Evolutionary conservation across 768 basidiomycete species (phyloP).

Genomic region (Lyophyllum semitale): DNA sequence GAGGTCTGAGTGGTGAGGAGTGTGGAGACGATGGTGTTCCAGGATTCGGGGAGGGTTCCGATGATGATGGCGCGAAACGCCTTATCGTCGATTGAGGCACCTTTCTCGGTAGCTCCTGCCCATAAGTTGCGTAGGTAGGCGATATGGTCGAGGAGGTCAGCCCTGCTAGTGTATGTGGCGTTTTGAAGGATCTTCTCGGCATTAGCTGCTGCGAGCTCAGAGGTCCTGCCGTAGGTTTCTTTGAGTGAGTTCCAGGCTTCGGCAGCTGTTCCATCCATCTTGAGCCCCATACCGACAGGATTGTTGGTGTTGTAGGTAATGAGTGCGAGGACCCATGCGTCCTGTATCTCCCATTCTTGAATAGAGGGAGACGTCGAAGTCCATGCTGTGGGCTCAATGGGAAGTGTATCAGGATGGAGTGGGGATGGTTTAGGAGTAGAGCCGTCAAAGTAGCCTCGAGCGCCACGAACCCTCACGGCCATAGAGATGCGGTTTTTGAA

Average conservation of each 20-base stretch:
- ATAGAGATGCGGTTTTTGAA: constrained; percentile 16
- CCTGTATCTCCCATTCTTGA: constrained; percentile 20
- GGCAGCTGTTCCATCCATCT: constrained; percentile 19
- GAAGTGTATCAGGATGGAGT: not conserved
- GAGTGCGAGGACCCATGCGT: constrained; percentile 16
- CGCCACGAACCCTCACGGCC: constrained; percentile 12
- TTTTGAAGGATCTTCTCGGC: constrained; percentile 9
- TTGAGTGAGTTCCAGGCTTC: constrained; percentile 23
- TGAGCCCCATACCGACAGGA: constrained; percentile 21
- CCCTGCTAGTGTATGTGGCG: constrained; percentile 10
- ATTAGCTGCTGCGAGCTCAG: constrained; percentile 11
- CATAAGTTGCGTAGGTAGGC: constrained; percentile 14
- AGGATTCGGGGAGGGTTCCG: constrained; percentile 17
- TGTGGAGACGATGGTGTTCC: too few relatives aligned
- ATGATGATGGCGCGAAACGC: constrained; percentile 21
- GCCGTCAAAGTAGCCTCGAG: constrained; percentile 21
- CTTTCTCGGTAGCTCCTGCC: constrained; percentile 11
- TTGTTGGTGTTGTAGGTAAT: constrained; percentile 25
- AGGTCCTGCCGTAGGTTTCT: constrained; percentile 7
- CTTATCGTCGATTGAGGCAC: constrained; percentile 15
- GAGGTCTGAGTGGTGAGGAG: too few relatives aligned
- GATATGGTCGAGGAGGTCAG: constrained; percentile 16
- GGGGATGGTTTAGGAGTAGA: constrained; percentile 12
- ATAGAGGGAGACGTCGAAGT: constrained; percentile 11
- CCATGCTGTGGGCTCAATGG: constrained; percentile 12